Evolutionary conservation across 1,139 yeast species (phyloP), one percentile per base, ranked within the genome.

Genomic region (Suhomyces choctaworum): DNA sequence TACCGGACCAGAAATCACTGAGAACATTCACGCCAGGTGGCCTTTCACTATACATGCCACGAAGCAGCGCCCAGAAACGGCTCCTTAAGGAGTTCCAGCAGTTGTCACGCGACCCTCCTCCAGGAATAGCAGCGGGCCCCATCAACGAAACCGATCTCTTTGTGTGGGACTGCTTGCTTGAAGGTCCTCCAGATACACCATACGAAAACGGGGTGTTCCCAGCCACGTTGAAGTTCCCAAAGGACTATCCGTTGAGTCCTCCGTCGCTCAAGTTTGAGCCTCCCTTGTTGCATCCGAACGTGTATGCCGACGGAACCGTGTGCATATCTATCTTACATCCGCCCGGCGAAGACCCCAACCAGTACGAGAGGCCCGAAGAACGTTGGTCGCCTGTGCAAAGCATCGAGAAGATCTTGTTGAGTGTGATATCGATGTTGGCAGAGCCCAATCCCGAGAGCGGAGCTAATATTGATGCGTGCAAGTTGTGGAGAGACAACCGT

Each of bases 301-400:
- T 92, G 38, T 92, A 90, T 58, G 80, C 87, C 36, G 95, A 90
- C 58, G 98, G 98, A 2, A 88, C 87, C 17, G 98, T 92, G 6
- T 92, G 98, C 61, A 92, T 92, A 37, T 88, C 96, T 16, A 92
- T 92, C 41, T 70, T 92, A 45, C 98, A 92, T 57, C 80, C 96
- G 2, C 96, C 97, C 0, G 98, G 98, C 9, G 96, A 90, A 52
- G 98, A 92, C 60, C 97, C 98, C 16, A 80, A 89, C 59, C 90
- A 84, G 72, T 92, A 92, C 62, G 98, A 92, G 59, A 64, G 87
- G 22, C 96, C 97, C 0, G 94, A 90, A 46, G 98, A 92, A 62
- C 72, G 98, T 46, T 92, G 98, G 98, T 85, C 95, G 6, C 98
- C 98, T 0, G 92, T 92, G 28, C 98, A 92, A 59, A 86, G 96